Percentiles rank a stretch among this genome's conserved stretches.
phyloP scores from a whole-genome alignment of 768 basidiomycete species.

The Podaxis sp. region DNA sequence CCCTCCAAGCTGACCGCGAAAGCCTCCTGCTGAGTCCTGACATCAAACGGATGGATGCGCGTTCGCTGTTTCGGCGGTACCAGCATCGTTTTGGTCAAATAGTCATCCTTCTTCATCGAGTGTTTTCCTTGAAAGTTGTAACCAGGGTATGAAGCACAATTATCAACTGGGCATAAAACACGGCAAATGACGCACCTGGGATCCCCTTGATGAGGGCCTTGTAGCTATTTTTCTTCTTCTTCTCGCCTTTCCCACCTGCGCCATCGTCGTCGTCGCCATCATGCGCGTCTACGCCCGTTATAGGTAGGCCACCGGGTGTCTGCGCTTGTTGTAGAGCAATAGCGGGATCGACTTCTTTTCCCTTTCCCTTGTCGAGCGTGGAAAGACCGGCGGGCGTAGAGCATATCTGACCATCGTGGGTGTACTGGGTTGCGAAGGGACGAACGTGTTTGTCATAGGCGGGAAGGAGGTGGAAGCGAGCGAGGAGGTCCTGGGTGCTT shows the following conservation, averaged over 20 bases:
- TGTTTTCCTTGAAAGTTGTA: constrained; percentile 57
- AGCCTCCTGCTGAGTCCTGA: constrained; percentile 66
- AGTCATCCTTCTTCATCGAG: constrained; percentile 79
- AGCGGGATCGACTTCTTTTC: constrained; percentile 38
- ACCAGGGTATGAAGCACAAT: constrained; percentile 16
- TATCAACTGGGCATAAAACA: constrained; percentile 2
- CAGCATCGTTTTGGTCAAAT: constrained; percentile 62
- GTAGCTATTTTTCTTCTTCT: constrained; percentile 79
- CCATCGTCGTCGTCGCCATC: constrained; percentile 56
- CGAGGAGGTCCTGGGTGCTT: constrained; percentile 79
- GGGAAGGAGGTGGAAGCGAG: constrained; percentile 65
- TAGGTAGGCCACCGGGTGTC: constrained; percentile 25
- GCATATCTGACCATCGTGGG: constrained; percentile 7
- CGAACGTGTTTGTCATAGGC: constrained; percentile 85
- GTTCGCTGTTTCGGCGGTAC: constrained; percentile 71
- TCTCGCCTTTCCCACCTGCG: constrained; percentile 52
- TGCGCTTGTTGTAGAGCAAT: constrained; percentile 18
- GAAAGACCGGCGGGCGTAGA: constrained; percentile 7
- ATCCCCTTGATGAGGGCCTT: constrained; percentile 75
- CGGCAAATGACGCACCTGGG: constrained; percentile 50
- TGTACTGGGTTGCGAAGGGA: constrained; percentile 28
- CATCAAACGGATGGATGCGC: constrained; percentile 61
- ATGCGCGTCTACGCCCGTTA: constrained; percentile 34
- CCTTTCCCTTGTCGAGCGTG: constrained; percentile 48
- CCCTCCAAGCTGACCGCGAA: constrained; percentile 74